Evolutionary conservation across 371 early-diverging fungal species (phyloP).

Genomic region (Circinella umbellata): DNA sequence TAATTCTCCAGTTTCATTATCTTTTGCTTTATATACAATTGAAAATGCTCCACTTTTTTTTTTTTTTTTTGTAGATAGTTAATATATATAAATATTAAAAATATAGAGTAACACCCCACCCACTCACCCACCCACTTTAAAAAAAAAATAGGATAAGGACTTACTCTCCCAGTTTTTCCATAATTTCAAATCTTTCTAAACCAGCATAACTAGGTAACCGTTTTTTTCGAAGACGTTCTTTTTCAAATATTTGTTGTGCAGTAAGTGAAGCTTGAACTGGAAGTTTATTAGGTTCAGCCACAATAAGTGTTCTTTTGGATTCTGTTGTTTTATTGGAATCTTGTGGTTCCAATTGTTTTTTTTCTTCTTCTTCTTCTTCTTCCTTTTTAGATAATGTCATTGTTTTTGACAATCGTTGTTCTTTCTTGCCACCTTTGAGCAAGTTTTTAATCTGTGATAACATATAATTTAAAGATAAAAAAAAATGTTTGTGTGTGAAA

Average conservation of each 20-base stretch:
- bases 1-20: conserved; percentile 54
- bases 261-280: conserved; percentile 17
- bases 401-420: neutral
- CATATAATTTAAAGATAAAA: too few relatives aligned
- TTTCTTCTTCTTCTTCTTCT: neutral
- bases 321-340: conserved; percentile 13
- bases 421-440: conserved; percentile 15
- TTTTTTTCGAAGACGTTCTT: conserved; percentile 41
- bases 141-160: too few relatives aligned
- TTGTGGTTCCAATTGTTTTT: neutral
- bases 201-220: conserved; percentile 57
- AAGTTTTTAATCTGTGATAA: conserved; percentile 24
- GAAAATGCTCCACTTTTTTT: conserved; percentile 79
- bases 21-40: conserved; percentile 76
- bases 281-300: conserved; percentile 10
- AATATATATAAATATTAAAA: neutral
- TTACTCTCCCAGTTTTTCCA: conserved; percentile 77
- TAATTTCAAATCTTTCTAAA: conserved; percentile 61
- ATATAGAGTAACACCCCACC: too few relatives aligned
- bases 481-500: too few relatives aligned
- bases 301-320: conserved; percentile 9
- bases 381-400: neutral
- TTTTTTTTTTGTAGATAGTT: too few relatives aligned
- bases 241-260: conserved; percentile 36
- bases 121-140: too few relatives aligned